Conservation (phyloP, 495 filamentous ascomycete genomes). For the Podospora pseudoanserina region DNA sequence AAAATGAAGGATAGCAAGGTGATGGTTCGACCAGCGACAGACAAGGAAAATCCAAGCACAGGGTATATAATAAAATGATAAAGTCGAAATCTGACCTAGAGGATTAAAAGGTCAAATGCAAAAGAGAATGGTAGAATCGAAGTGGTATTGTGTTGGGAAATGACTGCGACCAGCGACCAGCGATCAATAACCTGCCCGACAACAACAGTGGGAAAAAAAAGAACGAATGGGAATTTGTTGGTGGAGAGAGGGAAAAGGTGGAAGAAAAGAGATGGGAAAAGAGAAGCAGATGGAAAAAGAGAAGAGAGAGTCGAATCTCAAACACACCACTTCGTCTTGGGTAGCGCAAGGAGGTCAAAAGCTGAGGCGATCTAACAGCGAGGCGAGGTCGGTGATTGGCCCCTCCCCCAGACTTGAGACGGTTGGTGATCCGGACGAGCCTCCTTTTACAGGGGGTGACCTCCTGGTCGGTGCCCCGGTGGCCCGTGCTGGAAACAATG, state of each 20-base stretch:
- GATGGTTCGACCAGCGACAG: slow-evolving; percentile 17
- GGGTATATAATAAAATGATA: slow-evolving; percentile 1
- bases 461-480: neutral
- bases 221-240: slow-evolving; percentile 2
- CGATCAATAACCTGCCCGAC: slow-evolving; percentile 11
- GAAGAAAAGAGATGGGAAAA: slow-evolving; percentile 5
- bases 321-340: neutral
- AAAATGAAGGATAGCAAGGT: neutral
- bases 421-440: slow-evolving; percentile 19
- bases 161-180: slow-evolving; percentile 21
- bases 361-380: slow-evolving; percentile 23
- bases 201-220: slow-evolving; percentile 6
- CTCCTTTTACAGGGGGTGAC: neutral
- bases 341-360: neutral
- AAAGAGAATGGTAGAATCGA: slow-evolving; percentile 4
- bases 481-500: neutral
- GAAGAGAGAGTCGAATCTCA: slow-evolving; percentile 1
- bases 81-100: slow-evolving; percentile 5
- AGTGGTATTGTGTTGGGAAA: slow-evolving; percentile 7
- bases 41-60: neutral
- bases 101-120: slow-evolving; percentile 5
- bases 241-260: slow-evolving; percentile 7
- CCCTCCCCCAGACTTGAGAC: slow-evolving; percentile 30
- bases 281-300: slow-evolving; percentile 5
- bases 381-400: slow-evolving; percentile 19